Evolutionary conservation across 441 rosid genomes (phyloP), one percentile per base, ranked within the genome.

Genomic region (Populus hybrid): DNA sequence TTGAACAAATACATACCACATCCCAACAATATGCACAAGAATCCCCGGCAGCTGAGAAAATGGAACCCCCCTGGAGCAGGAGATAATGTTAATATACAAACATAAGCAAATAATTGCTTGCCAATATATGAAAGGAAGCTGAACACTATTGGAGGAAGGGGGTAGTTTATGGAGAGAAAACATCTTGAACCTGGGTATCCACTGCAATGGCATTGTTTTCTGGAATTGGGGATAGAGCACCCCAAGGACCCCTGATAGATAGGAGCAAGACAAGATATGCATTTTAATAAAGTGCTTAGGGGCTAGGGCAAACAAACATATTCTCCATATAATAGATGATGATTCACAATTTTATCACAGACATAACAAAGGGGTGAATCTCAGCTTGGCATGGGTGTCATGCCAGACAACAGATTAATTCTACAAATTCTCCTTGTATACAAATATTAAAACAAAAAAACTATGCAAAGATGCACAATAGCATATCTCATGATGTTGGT

Each of bases 21-120:
- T 95, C 99, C 98, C 97, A 95, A 82, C 98, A 91, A 87, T 95
- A 94, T 14, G 97, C 98, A 77, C 89, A 88, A 83, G 95, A 95
- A 85, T 92, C 97, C 81, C 98, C 98, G 28, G 93, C 92, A 53
- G 95, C 98, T 0, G 99, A 89, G 79, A 87, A 94, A 73, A 95
- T 82, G 79, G 93, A 87, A 77, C 93, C 97, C 53, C 85, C 82
- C 99, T 95, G 74, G 78, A 38, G 67, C 61, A 85, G 72, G 78
- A 32, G 36, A 78, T 72, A 81, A 68, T 35, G 63, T 53, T 70
- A 82, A 10, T 72, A 8, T 7, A 5, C 21, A 57, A 75, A 67
- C 53, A 69, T 20, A 75, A 35, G 23, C 34, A 34, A 77, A 53
- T 71, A 74, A 75, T 6, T 23, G 40, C 23, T 61, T 32, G 61